Evolutionary conservation across 768 basidiomycete species (phyloP).

Genomic region (Steccherinum ochraceum): DNA sequence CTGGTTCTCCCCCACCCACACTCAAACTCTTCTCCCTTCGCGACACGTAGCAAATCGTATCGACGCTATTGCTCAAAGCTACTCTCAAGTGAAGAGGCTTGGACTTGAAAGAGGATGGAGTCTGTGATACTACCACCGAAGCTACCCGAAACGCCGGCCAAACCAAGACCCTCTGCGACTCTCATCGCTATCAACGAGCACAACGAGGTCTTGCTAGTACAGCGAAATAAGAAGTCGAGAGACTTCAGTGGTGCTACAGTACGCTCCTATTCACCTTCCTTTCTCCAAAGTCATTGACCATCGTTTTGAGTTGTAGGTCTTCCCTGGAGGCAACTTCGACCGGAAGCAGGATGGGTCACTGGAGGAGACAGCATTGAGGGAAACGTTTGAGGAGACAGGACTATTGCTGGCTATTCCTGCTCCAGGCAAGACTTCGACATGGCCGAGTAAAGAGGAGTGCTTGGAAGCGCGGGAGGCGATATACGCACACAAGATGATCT

Average conservation of each 20-base stretch:
- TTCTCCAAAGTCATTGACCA: neutral
- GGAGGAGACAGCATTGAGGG: conserved; percentile 62
- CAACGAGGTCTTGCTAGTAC: conserved; percentile 67
- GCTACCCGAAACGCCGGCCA: neutral
- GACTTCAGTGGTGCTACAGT: conserved; percentile 46
- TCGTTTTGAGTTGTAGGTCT: conserved; percentile 43
- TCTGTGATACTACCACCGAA: too few species aligned
- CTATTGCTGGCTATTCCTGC: conserved; percentile 55
- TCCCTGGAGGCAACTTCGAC: conserved; percentile 71
- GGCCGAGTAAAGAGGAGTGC: conserved; percentile 29
- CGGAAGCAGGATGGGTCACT: conserved; percentile 50
- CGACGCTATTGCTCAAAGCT: too few species aligned
- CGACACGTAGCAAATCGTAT: too few species aligned
- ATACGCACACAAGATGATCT: conserved; percentile 43
- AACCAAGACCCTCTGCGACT: conserved; percentile 61
- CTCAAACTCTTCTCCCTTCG: too few species aligned
- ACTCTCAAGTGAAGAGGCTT: too few species aligned
- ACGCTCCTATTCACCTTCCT: neutral
- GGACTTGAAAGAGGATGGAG: too few species aligned
- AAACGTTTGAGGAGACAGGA: conserved; percentile 75
- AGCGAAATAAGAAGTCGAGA: conserved; percentile 56
- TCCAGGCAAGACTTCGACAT: neutral
- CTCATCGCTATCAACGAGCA: conserved; percentile 58
- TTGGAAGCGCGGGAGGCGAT: conserved; percentile 51
- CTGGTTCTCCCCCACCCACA: too few species aligned